Evolutionary conservation across 1,139 yeast genomes (phyloP).

Genomic region (Yamadazyma triangularis): DNA sequence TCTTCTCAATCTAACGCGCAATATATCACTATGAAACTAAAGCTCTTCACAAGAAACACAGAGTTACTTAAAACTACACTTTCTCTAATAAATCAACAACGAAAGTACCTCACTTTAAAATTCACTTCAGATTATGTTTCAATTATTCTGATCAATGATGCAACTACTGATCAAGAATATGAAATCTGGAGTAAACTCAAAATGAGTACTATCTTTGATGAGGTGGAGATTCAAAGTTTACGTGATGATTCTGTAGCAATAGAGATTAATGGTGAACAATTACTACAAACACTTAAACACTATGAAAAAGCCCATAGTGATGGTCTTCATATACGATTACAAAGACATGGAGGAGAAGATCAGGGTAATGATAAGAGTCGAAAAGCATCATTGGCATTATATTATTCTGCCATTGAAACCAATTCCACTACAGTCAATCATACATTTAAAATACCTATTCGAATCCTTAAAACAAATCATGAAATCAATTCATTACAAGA

Average conservation of each 20-base stretch:
- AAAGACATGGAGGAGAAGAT: constrained; percentile 35
- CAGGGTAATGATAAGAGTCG: constrained; percentile 23
- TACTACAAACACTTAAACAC: constrained; percentile 49
- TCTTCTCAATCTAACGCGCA: background rate
- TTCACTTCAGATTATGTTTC: constrained; percentile 44
- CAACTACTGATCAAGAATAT: constrained; percentile 46
- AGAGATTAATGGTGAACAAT: constrained; percentile 53
- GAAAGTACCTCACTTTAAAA: constrained; percentile 34
- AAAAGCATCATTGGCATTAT: constrained; percentile 50
- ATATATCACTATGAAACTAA: constrained; percentile 29
- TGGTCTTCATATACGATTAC: constrained; percentile 49
- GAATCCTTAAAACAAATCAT: constrained; percentile 43
- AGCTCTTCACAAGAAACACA: constrained; percentile 26
- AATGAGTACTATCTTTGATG: constrained; percentile 40
- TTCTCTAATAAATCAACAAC: constrained; percentile 24
- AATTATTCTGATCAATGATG: constrained; percentile 45
- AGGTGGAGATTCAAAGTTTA: constrained; percentile 42
- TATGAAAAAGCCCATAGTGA: constrained; percentile 51
- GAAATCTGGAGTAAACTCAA: constrained; percentile 59
- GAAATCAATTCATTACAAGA: constrained; percentile 38
- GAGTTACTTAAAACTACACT: constrained; percentile 28
- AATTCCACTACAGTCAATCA: constrained; percentile 44
- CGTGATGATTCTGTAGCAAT: constrained; percentile 47
- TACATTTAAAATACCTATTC: constrained; percentile 56
- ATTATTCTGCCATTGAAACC: constrained; percentile 35